Percentiles rank a stretch among this genome's conserved stretches.
These are phyloP conservation scores for Apophysomyces elegans DNA, from an alignment of 371 early-diverging fungal genomes.

Conservation along the genomic window DNA sequence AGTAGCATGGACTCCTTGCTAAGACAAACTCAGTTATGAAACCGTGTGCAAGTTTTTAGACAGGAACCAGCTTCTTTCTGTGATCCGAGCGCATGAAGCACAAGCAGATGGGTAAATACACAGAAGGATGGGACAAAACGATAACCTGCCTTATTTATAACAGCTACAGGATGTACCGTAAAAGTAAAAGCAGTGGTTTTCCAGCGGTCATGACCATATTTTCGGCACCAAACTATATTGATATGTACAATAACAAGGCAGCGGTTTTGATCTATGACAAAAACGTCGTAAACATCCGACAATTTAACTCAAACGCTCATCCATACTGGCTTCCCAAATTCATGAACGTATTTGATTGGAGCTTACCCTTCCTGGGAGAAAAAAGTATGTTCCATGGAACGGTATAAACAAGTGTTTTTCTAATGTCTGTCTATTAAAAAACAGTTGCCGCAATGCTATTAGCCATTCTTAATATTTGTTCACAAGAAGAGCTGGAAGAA, in stretches of 20 bases:
- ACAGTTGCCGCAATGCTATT: slow-evolving; percentile 93
- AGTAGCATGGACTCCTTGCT: background rate
- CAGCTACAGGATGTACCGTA: slow-evolving; percentile 91
- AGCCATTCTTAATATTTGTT: slow-evolving; percentile 90
- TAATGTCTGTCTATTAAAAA: background rate
- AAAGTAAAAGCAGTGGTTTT: slow-evolving; percentile 90
- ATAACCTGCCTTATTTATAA: background rate
- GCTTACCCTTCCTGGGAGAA: slow-evolving; percentile 97
- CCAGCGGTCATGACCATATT: slow-evolving; percentile 97
- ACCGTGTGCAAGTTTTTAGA: slow-evolving; percentile 94
- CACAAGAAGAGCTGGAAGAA: slow-evolving; percentile 73
- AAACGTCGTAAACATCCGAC: slow-evolving; percentile 95
- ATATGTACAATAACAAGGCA: slow-evolving; percentile 98
- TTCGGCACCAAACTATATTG: slow-evolving; percentile 97
- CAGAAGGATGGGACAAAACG: background rate
- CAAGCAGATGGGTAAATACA: slow-evolving; percentile 87
- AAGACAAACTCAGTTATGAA: slow-evolving; percentile 61
- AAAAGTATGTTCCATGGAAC: slow-evolving; percentile 69
- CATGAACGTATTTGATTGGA: slow-evolving; percentile 99
- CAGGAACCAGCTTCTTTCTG: slow-evolving; percentile 88
- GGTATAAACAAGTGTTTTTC: background rate
- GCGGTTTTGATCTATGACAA: slow-evolving; percentile 96
- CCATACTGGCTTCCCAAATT: slow-evolving; percentile 98
- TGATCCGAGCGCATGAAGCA: slow-evolving; percentile 98
- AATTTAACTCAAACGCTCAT: slow-evolving; percentile 88